Conservation (phyloP, 495 filamentous ascomycete species). For the Tuber umbilicatum region DNA sequence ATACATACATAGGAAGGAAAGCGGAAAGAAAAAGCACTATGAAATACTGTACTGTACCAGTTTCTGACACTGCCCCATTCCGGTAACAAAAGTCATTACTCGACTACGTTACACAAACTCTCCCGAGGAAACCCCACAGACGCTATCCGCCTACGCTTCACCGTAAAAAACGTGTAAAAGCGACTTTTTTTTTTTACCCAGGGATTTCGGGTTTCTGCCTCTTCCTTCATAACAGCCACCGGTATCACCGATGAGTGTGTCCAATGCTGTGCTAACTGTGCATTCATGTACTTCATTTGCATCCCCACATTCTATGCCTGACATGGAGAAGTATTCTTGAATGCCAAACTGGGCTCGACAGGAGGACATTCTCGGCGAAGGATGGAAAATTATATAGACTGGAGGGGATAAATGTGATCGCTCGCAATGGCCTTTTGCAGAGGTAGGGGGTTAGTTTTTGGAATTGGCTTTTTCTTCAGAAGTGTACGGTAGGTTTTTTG, state of each 20-base stretch:
- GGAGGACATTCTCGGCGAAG: constrained; percentile 35
- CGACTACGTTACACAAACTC: too few relatives aligned
- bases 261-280: constrained; percentile 28
- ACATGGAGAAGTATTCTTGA: constrained; percentile 32
- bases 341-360: constrained; percentile 28
- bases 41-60: background rate
- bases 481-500: background rate
- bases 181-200: background rate
- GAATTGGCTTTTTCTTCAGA: background rate
- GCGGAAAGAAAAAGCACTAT: background rate
- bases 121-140: constrained; percentile 14
- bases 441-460: background rate
- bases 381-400: constrained; percentile 26
- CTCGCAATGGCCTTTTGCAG: constrained; percentile 24
- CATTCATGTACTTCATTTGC: constrained; percentile 34
- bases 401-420: constrained; percentile 24
- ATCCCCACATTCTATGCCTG: constrained; percentile 33
- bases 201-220: background rate
- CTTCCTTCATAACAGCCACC: constrained; percentile 29
- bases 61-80: background rate
- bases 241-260: constrained; percentile 29
- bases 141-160: constrained; percentile 13
- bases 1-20: background rate
- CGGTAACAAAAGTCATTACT: constrained; percentile 14
- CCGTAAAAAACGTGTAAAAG: constrained; percentile 17